phyloP scores from a whole-genome alignment of 352 stramenopile genomes.

The Pythium biforme region DNA sequence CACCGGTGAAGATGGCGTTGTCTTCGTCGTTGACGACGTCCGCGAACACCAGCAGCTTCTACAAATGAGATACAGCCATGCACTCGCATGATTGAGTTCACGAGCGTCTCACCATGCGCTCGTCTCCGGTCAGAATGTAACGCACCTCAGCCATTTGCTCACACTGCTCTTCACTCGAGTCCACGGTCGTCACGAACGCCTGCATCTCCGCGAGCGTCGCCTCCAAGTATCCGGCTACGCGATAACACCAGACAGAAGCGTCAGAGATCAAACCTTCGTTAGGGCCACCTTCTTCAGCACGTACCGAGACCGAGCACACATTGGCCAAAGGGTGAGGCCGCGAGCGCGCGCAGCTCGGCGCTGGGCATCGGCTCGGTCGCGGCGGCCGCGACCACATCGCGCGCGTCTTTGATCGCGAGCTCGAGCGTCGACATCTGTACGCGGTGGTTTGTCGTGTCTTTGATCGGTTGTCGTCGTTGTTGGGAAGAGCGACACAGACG shows the following conservation, averaged over 20 bases:
- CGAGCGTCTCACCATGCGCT: too few relatives aligned
- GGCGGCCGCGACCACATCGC: slow-evolving; percentile 2
- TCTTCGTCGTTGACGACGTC: slow-evolving; percentile 71
- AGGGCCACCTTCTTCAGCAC: neutral
- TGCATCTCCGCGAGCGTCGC: slow-evolving; percentile 44
- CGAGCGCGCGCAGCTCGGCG: slow-evolving; percentile 26
- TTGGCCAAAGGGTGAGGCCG: slow-evolving; percentile 50
- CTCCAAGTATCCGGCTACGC: slow-evolving; percentile 65
- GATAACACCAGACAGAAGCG: neutral
- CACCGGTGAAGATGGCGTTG: slow-evolving; percentile 79
- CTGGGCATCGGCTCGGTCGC: neutral
- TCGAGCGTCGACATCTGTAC: slow-evolving; percentile 15
- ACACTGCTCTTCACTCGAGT: slow-evolving; percentile 32
- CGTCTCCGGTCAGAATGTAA: too few relatives aligned
- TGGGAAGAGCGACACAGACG: neutral
- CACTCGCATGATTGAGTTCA: too few relatives aligned
- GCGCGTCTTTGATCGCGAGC: slow-evolving; percentile 21
- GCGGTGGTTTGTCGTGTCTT: neutral
- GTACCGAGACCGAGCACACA: slow-evolving; percentile 77
- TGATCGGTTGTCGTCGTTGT: neutral
- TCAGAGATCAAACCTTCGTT: neutral
- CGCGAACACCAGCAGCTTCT: slow-evolving; percentile 52
- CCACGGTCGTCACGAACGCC: slow-evolving; percentile 35
- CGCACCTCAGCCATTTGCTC: slow-evolving; percentile 44
- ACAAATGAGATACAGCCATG: too few relatives aligned